These are phyloP conservation scores for Westerdykella ornata DNA, from an alignment of 2,329 filamentous ascomycete species.

Conservation along the genomic window DNA sequence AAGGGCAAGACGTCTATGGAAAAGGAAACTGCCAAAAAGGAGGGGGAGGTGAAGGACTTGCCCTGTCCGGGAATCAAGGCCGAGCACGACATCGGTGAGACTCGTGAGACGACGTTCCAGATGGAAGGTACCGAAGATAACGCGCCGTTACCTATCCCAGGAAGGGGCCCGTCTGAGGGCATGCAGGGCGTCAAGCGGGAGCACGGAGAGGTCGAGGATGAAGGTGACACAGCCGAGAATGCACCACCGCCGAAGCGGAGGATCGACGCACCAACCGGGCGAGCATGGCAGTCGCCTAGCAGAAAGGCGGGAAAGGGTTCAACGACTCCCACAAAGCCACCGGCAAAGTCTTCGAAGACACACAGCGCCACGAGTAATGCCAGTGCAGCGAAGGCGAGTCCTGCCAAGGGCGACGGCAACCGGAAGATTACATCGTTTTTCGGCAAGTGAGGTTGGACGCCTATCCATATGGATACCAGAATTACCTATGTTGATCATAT, in stretches of 20 bases:
- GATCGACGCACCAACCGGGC: conserved; percentile 7
- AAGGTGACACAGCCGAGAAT: conserved; percentile 24
- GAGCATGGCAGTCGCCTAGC: background rate
- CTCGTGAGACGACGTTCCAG: conserved; percentile 40
- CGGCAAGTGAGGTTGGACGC: conserved; percentile 35
- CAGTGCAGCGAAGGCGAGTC: conserved; percentile 40
- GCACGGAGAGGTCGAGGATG: conserved; percentile 34
- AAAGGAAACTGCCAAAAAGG: conserved; percentile 11
- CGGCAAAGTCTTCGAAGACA: conserved; percentile 36
- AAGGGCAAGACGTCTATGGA: conserved; percentile 18
- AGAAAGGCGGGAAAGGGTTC: conserved; percentile 12
- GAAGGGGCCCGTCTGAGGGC: conserved; percentile 8
- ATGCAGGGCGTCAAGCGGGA: conserved; percentile 45
- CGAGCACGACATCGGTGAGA: conserved; percentile 38
- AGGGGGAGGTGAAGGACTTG: conserved; percentile 18
- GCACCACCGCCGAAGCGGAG: conserved; percentile 37
- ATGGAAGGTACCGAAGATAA: conserved; percentile 46
- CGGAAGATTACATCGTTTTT: conserved; percentile 56
- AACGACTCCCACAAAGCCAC: conserved; percentile 21
- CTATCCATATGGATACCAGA: no score
- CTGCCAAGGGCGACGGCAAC: conserved; percentile 44
- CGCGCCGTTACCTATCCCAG: conserved; percentile 44
- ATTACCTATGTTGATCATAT: no score
- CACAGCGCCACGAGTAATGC: conserved; percentile 54
- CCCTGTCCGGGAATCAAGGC: conserved; percentile 26